Evolutionary conservation across 179 eudicot species (phyloP).

Genomic region (Patellifolia procumbens): DNA sequence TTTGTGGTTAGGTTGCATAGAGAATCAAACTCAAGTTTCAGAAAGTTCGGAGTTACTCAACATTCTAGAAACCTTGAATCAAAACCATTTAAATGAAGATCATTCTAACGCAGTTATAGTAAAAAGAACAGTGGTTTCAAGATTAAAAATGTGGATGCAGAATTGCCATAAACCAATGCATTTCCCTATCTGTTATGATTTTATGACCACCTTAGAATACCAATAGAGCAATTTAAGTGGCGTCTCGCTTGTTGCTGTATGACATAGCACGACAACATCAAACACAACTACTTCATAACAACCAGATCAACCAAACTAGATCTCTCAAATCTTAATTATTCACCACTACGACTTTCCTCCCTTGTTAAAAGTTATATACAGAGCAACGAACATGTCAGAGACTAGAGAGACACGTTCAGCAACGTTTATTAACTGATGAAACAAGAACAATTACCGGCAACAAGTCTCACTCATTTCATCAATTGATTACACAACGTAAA

Average conservation of each 20-base stretch:
- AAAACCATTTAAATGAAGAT: too few species aligned
- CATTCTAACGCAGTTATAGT: too few species aligned
- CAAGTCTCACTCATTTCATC: slow-evolving; percentile 10
- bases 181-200: too few species aligned
- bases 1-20: too few species aligned
- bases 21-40: too few species aligned
- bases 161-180: too few species aligned
- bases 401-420: neutral
- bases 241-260: neutral
- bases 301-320: neutral
- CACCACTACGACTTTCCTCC: neutral
- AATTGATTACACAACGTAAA: slow-evolving; percentile 7
- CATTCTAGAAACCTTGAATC: too few species aligned
- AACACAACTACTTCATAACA: neutral
- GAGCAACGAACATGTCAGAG: neutral
- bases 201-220: too few species aligned
- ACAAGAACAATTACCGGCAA: neutral
- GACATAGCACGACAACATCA: neutral
- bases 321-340: neutral
- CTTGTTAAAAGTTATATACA: slow-evolving; percentile 16
- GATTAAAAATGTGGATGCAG: too few species aligned
- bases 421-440: neutral
- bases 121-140: too few species aligned
- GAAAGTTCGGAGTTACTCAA: too few species aligned
- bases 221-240: too few species aligned